These are phyloP conservation scores for Talaromyces wortmannii DNA, from an alignment of 495 filamentous ascomycete species.

Conservation along the genomic window DNA sequence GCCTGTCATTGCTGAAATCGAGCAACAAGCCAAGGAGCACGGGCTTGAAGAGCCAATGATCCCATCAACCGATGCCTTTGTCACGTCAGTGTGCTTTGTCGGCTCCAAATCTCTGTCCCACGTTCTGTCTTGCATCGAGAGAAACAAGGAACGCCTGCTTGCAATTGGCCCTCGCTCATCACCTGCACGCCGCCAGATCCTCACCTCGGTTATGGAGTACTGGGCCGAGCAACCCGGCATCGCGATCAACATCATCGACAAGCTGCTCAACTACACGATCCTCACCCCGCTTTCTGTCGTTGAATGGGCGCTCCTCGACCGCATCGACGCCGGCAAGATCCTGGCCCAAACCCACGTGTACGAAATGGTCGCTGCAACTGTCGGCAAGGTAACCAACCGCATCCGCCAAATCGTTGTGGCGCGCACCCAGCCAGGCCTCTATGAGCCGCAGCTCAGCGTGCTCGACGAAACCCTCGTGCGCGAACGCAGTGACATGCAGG, in stretches of 20 bases:
- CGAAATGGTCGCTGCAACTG: constrained; percentile 82
- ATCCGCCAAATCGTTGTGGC: constrained; percentile 74
- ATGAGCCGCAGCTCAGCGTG: constrained; percentile 52
- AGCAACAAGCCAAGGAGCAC: constrained; percentile 60
- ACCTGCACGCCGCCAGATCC: constrained; percentile 75
- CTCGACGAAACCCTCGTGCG: constrained; percentile 57
- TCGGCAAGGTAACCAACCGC: constrained; percentile 86
- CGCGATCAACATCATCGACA: constrained; percentile 90
- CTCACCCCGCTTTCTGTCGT: constrained; percentile 75
- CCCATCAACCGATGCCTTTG: constrained; percentile 82
- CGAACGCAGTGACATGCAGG: constrained; percentile 66
- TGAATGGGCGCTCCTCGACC: constrained; percentile 74
- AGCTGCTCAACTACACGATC: constrained; percentile 95
- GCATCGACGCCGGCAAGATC: constrained; percentile 55
- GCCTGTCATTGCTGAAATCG: constrained; percentile 66
- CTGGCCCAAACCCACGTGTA: constrained; percentile 71
- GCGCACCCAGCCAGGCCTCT: constrained; percentile 44
- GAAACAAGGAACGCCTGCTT: constrained; percentile 85
- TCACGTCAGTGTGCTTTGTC: constrained; percentile 86
- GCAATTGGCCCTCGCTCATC: constrained; percentile 67
- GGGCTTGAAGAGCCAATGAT: constrained; percentile 67
- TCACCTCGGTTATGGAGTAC: constrained; percentile 82
- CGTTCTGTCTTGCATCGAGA: constrained; percentile 90
- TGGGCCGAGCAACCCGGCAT: constrained; percentile 91
- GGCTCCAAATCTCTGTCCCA: constrained; percentile 95